phyloP scores from a whole-genome alignment of 768 basidiomycete genomes.

The Podaxis rugospora region DNA sequence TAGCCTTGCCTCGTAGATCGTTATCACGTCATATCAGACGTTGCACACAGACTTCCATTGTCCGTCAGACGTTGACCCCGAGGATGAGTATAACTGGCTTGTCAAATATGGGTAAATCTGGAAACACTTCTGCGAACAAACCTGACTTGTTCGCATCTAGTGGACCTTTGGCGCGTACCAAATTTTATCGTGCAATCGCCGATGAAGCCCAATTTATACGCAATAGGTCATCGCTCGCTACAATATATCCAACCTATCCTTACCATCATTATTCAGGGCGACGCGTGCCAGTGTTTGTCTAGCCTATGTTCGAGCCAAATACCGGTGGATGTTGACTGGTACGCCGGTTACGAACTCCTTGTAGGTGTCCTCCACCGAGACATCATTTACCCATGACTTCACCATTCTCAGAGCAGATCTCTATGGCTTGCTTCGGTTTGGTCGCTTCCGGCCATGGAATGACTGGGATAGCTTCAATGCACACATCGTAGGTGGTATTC shows the following conservation, averaged over 20 bases:
- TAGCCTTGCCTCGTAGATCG: slow-evolving; percentile 35
- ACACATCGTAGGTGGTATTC: slow-evolving; percentile 37
- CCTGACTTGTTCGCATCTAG: slow-evolving; percentile 22
- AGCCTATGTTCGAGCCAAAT: slow-evolving; percentile 56
- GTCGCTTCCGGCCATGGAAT: slow-evolving; percentile 64
- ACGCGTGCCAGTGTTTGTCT: slow-evolving; percentile 57
- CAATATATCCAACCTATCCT: not conserved
- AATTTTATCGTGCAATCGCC: slow-evolving; percentile 67
- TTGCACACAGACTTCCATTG: slow-evolving; percentile 55
- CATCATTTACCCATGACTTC: not conserved
- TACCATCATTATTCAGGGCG: slow-evolving; percentile 24
- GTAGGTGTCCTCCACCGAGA: slow-evolving; percentile 26
- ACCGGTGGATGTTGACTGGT: slow-evolving; percentile 78
- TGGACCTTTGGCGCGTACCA: slow-evolving; percentile 56
- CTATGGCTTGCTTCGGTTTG: slow-evolving; percentile 68
- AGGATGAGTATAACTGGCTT: slow-evolving; percentile 47
- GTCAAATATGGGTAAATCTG: slow-evolving; percentile 41
- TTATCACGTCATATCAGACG: slow-evolving; percentile 78
- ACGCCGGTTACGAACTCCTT: slow-evolving; percentile 71
- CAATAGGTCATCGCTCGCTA: slow-evolving; percentile 39
- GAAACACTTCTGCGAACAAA: not conserved
- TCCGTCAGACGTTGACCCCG: slow-evolving; percentile 41
- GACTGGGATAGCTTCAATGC: slow-evolving; percentile 67
- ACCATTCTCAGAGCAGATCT: slow-evolving; percentile 51
- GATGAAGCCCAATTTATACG: slow-evolving; percentile 81